A percentile compares a stretch with the other conserved stretches of the same genome.
Evolutionary conservation across 129 eudicot species (phyloP).

Genomic region (sunflower (Helianthus annuus)): HanXRQr2.0-SUNRISE NC_035435.2:5534596-5535095

Average conservation of each 20-base stretch:
- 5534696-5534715: not conserved
- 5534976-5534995: constrained; percentile 16
- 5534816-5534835: not conserved
- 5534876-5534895: constrained; percentile 10
- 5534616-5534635: not conserved
- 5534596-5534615: no score
- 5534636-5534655: not conserved
- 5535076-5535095: not conserved
- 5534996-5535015: constrained; percentile 37
- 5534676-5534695: not conserved
- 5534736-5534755: no score
- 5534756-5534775: not conserved
- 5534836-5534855: constrained; percentile 7
- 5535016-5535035: constrained; percentile 42
- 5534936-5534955: constrained; percentile 41
- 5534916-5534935: constrained; percentile 20
- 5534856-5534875: constrained; percentile 5
- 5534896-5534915: constrained; percentile 38
- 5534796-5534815: not conserved
- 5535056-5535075: constrained; percentile 25
- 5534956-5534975: constrained; percentile 48
- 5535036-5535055: constrained; percentile 39
- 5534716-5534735: no score
- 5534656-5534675: not conserved
- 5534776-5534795: not conserved